These are phyloP conservation scores for Colletotrichum sp. DNA, from an alignment of 2,329 filamentous ascomycete species.

Conservation along the genomic window DNA sequence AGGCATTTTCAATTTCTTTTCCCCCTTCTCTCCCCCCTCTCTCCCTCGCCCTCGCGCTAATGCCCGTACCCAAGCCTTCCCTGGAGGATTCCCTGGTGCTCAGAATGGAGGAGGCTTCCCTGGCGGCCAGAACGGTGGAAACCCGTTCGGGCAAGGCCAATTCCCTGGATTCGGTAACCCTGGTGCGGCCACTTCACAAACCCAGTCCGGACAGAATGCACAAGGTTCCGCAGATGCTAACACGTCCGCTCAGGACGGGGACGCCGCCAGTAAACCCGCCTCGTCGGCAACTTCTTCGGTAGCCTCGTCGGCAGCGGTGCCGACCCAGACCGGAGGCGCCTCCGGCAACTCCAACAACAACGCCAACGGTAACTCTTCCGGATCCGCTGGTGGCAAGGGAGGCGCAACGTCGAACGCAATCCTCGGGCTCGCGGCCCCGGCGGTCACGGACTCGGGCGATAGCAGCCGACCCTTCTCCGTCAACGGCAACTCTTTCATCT, in stretches of 20 bases:
- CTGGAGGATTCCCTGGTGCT: not conserved
- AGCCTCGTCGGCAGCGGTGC: constrained; percentile 15
- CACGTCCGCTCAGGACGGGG: constrained; percentile 10
- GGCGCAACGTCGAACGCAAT: constrained; percentile 41
- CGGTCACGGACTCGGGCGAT: constrained; percentile 52
- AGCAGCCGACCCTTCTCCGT: constrained; percentile 58
- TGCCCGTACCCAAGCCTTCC: not conserved
- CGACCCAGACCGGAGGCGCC: not conserved
- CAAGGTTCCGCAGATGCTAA: constrained; percentile 3
- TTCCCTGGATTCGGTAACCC: constrained; percentile 11
- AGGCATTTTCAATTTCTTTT: not conserved
- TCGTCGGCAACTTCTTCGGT: constrained; percentile 2
- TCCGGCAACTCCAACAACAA: constrained; percentile 7
- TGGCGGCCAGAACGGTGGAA: not conserved
- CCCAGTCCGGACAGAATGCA: not conserved
- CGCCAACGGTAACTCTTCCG: constrained; percentile 13
- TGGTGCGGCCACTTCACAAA: constrained; percentile 12
- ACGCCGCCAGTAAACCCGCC: constrained; percentile 12
- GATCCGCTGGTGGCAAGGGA: constrained; percentile 25
- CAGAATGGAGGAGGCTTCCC: not conserved
- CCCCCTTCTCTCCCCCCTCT: not conserved
- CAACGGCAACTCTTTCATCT: constrained; percentile 62
- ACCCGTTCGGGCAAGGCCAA: not conserved
- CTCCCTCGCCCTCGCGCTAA: not conserved
- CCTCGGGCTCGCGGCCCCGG: constrained; percentile 57